phyloP scores from a whole-genome alignment of 2,329 filamentous ascomycete species.

The Neoascochyta sp. region DNA sequence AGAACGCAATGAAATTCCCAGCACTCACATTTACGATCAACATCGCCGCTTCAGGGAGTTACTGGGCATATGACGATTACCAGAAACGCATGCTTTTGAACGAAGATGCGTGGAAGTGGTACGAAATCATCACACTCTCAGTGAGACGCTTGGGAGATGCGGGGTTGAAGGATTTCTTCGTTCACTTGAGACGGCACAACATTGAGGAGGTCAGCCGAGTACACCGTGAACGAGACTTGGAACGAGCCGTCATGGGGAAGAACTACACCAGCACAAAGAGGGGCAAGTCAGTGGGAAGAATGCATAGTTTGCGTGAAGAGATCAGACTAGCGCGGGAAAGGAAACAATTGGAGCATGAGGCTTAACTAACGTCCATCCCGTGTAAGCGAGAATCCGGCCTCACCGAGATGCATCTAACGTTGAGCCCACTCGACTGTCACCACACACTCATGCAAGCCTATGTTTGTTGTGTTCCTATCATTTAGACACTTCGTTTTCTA shows the following conservation, averaged over 20 bases:
- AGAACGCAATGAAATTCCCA: constrained; percentile 7
- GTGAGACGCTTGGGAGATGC: constrained; percentile 3
- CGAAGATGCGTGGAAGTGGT: constrained; percentile 2
- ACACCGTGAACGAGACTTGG: constrained; percentile 2
- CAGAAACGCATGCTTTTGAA: neutral
- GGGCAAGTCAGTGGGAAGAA: constrained; percentile 1
- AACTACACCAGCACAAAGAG: constrained; percentile 3
- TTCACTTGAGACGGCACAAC: constrained; percentile 2
- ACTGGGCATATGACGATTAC: neutral
- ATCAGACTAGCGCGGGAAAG: neutral
- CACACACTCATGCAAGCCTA: no score
- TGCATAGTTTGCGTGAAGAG: neutral
- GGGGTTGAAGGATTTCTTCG: constrained; percentile 7
- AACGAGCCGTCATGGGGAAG: constrained; percentile 3
- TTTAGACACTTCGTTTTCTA: no score
- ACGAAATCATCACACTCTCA: constrained; percentile 1
- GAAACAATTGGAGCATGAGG: neutral
- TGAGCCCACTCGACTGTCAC: no score
- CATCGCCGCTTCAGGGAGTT: no score
- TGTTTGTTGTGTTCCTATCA: no score
- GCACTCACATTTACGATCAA: constrained; percentile 9
- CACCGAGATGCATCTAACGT: no score
- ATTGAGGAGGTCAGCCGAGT: neutral
- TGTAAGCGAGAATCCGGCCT: no score
- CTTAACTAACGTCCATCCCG: no score